Percentiles rank a stretch among this genome's conserved stretches.
Conservation (phyloP, 805 yeast species). For the Candida corydali region DNA sequence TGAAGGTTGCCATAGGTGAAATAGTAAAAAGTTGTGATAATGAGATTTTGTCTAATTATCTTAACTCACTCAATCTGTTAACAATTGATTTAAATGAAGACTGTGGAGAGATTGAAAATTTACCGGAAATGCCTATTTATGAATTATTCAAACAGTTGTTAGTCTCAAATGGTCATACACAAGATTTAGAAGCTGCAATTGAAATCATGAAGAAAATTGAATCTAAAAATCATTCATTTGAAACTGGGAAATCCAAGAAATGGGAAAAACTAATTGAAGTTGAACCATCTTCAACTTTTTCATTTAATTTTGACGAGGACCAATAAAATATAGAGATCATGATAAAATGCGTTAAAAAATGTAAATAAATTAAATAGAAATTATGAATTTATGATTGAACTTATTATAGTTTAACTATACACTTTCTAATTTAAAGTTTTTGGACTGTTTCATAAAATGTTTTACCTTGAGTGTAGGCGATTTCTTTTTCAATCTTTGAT, state of each 20-base stretch:
- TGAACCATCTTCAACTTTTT: conserved; percentile 14
- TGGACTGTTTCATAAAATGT: conserved; percentile 2
- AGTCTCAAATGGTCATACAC: conserved; percentile 31
- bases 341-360: background rate
- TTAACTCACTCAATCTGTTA: conserved; percentile 21
- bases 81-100: conserved; percentile 41
- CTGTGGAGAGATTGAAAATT: conserved; percentile 50
- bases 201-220: conserved; percentile 30
- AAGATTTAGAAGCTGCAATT: conserved; percentile 29
- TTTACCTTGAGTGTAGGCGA: conserved; percentile 67
- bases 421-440: background rate
- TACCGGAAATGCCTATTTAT: conserved; percentile 52
- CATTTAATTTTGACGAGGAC: conserved; percentile 27
- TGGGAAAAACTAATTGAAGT: conserved; percentile 47
- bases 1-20: conserved; percentile 33
- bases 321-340: conserved; percentile 6
- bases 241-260: conserved; percentile 39
- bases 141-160: conserved; percentile 57
- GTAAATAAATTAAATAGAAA: too few relatives aligned
- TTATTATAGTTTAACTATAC: too few relatives aligned
- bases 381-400: too few relatives aligned
- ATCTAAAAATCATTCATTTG: conserved; percentile 16
- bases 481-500: conserved; percentile 54
- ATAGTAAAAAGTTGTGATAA: conserved; percentile 12
- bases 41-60: conserved; percentile 21